A percentile compares a stretch with the other conserved stretches of the same genome.
phyloP scores from a whole-genome alignment of 2,329 filamentous ascomycete species.

The Ambrosiella cleistominuta region DNA sequence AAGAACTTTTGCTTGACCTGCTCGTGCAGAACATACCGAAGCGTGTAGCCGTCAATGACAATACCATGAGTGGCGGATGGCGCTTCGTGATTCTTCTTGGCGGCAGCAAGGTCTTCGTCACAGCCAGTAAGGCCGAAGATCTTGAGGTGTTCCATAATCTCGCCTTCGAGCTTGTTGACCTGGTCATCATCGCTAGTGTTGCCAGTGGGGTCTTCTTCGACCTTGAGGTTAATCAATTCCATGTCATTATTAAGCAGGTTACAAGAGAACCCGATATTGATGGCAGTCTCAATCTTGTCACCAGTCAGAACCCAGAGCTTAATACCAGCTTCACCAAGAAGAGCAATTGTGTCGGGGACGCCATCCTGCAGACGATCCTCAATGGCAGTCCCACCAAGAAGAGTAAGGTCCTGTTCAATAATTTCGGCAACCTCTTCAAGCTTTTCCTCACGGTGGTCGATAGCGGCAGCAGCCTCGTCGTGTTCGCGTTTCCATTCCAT shows the following conservation, averaged over 20 bases:
- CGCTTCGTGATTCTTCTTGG: conserved; percentile 68
- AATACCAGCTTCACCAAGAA: conserved; percentile 84
- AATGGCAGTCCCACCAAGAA: conserved; percentile 88
- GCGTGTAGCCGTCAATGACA: conserved; percentile 84
- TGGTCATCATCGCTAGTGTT: conserved; percentile 30
- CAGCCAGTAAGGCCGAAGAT: conserved; percentile 66
- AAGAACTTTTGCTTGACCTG: conserved; percentile 79
- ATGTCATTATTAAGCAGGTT: conserved; percentile 95
- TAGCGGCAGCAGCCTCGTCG: conserved; percentile 66
- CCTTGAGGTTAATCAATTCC: conserved; percentile 83
- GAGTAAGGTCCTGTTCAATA: conserved; percentile 76
- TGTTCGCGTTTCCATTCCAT: conserved; percentile 70
- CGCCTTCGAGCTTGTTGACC: conserved; percentile 42
- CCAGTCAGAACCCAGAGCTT: conserved; percentile 97
- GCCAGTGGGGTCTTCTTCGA: conserved; percentile 52
- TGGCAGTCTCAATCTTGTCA: conserved; percentile 97
- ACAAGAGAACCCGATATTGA: conserved; percentile 99
- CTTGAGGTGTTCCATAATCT: conserved; percentile 56
- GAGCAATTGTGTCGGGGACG: conserved; percentile 83
- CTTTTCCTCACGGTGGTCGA: conserved; percentile 81
- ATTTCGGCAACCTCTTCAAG: conserved; percentile 74
- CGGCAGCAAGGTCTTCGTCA: conserved; percentile 65
- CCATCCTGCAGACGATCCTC: conserved; percentile 94
- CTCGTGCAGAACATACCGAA: conserved; percentile 74
- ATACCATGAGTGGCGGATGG: conserved; percentile 79